These are phyloP conservation scores for Malassezia psittaci DNA, from an alignment of 1,284 basidiomycete genomes.

Conservation along the genomic window DNA sequence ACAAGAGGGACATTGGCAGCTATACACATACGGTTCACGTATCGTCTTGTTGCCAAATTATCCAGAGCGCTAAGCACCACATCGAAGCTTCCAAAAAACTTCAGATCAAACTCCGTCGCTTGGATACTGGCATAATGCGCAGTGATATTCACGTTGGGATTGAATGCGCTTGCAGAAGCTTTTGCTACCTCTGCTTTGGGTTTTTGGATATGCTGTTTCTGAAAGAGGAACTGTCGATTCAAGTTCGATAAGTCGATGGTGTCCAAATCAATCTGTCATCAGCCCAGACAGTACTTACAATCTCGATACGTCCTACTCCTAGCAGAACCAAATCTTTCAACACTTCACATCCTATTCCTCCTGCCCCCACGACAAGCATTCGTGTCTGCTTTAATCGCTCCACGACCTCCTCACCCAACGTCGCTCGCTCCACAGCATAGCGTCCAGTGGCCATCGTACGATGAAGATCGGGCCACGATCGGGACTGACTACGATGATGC, in stretches of 20 bases:
- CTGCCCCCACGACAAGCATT: slow-evolving; percentile 82
- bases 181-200: slow-evolving; percentile 89
- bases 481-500: not conserved
- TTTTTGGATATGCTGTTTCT: slow-evolving; percentile 93
- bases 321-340: slow-evolving; percentile 89
- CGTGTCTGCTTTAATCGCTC: slow-evolving; percentile 11
- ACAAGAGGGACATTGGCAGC: slow-evolving; percentile 80
- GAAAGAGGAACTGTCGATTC: slow-evolving; percentile 94
- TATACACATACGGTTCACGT: slow-evolving; percentile 87
- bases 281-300: slow-evolving; percentile 41
- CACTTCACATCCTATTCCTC: slow-evolving; percentile 94
- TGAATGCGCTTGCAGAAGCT: slow-evolving; percentile 77
- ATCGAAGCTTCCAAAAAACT: slow-evolving; percentile 81
- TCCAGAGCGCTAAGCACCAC: slow-evolving; percentile 92
- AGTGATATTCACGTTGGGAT: slow-evolving; percentile 74
- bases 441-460: slow-evolving; percentile 3
- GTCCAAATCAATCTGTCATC: slow-evolving; percentile 68
- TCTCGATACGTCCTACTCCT: slow-evolving; percentile 81
- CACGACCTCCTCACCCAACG: slow-evolving; percentile 1
- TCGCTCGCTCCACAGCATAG: slow-evolving; percentile 8
- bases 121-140: slow-evolving; percentile 94
- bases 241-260: slow-evolving; percentile 97
- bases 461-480: not conserved
- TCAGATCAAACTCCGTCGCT: slow-evolving; percentile 75
- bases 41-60: slow-evolving; percentile 54